Evolutionary conservation across 1,284 basidiomycete species (phyloP).

Genomic region (Microbotryomycetes sp.): DNA sequence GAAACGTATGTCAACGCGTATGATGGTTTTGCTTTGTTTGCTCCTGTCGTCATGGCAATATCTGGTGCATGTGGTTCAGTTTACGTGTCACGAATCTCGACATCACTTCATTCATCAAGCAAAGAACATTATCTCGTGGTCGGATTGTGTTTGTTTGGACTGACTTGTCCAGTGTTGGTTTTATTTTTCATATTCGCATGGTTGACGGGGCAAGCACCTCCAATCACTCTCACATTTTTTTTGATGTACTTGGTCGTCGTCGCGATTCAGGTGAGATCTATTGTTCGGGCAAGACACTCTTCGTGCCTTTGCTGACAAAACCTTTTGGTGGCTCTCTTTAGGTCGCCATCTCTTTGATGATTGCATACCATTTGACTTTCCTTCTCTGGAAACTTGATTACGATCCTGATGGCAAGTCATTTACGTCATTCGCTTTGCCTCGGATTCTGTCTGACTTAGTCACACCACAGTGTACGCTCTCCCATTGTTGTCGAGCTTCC

Average conservation of each 20-base stretch:
- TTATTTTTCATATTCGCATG: constrained; percentile 62
- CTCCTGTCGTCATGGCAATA: constrained; percentile 82
- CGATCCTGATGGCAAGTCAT: constrained; percentile 62
- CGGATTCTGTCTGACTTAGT: no score
- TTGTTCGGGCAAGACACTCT: background rate
- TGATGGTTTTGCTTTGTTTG: constrained; percentile 79
- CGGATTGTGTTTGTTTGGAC: constrained; percentile 56
- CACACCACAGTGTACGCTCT: constrained; percentile 77
- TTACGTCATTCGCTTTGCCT: no score
- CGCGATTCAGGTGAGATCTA: constrained; percentile 58
- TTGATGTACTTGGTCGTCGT: constrained; percentile 59
- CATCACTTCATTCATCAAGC: constrained; percentile 59
- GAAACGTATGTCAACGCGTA: constrained; percentile 81
- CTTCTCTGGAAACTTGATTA: constrained; percentile 73
- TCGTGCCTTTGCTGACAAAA: background rate
- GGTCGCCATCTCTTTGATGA: constrained; percentile 7
- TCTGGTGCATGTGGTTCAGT: constrained; percentile 86
- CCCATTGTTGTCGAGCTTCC: constrained; percentile 79
- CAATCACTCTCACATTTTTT: constrained; percentile 60
- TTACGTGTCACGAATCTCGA: constrained; percentile 83
- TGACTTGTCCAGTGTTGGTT: constrained; percentile 69
- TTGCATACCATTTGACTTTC: constrained; percentile 52
- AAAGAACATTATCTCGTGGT: constrained; percentile 38
- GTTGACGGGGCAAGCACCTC: constrained; percentile 67
- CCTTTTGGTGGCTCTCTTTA: no score